These are phyloP conservation scores for Opeltia flavorubescens DNA, from an alignment of 495 filamentous ascomycete genomes.

Conservation along the genomic window DNA sequence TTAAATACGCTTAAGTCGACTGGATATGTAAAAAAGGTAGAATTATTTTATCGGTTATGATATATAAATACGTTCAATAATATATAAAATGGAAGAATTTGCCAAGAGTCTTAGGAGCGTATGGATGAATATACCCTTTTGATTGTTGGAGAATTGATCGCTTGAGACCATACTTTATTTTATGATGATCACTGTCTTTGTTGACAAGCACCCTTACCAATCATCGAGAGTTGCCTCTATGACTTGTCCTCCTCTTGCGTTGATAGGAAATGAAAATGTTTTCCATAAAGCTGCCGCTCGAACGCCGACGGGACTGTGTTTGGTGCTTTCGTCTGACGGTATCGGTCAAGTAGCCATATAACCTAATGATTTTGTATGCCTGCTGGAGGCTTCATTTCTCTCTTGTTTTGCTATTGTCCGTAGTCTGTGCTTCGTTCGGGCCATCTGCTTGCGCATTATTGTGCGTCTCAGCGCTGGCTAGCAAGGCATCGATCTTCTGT, in stretches of 20 bases:
- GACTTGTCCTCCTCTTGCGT: background rate
- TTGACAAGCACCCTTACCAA: background rate
- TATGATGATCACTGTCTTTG: background rate
- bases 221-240: background rate
- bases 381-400: background rate
- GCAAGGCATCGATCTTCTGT: conserved; percentile 41
- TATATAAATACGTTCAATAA: too few relatives aligned
- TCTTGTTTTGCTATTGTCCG: background rate
- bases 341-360: too few relatives aligned
- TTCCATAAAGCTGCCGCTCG: background rate
- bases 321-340: background rate
- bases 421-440: too few relatives aligned
- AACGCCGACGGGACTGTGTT: background rate
- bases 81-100: too few relatives aligned
- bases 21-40: too few relatives aligned
- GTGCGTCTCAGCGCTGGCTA: conserved; percentile 30
- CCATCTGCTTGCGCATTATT: conserved; percentile 2
- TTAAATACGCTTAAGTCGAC: too few relatives aligned
- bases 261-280: background rate
- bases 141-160: too few relatives aligned
- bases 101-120: too few relatives aligned
- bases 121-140: too few relatives aligned
- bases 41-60: too few relatives aligned
- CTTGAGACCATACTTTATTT: too few relatives aligned
- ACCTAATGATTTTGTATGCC: background rate